Percentiles rank a stretch among this genome's conserved stretches.
Evolutionary conservation across 148 eudicot genomes (phyloP).

Genomic region (Chenopodium quinoa): DNA sequence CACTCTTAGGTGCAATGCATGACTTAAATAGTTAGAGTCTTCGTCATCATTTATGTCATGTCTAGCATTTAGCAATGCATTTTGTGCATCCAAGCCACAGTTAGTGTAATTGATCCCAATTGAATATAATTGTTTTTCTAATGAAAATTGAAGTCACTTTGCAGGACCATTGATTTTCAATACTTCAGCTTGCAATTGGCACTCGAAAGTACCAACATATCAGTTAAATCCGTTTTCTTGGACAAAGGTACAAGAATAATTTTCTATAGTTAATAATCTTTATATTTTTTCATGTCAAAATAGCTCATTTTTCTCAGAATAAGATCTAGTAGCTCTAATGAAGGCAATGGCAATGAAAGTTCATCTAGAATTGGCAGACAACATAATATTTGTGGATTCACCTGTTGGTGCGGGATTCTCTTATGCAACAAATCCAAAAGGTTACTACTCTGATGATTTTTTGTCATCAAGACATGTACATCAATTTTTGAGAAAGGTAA

Average conservation of each 20-base stretch:
- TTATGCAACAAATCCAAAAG: constrained; percentile 43
- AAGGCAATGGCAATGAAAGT: no score
- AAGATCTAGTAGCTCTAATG: no score
- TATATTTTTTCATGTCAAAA: not conserved
- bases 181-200: constrained; percentile 18
- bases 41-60: no score
- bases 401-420: constrained; percentile 80
- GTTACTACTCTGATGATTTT: constrained; percentile 41
- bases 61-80: no score
- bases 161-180: constrained; percentile 51
- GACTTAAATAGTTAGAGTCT: no score
- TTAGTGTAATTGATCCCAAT: no score
- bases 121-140: not conserved
- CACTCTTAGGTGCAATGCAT: no score
- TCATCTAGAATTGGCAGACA: not conserved
- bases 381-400: constrained; percentile 56
- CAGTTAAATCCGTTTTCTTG: constrained; percentile 34
- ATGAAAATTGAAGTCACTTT: not conserved
- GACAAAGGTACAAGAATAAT: constrained; percentile 28
- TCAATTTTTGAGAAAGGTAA: constrained; percentile 56
- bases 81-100: no score
- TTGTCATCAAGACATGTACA: constrained; percentile 32
- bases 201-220: constrained; percentile 24
- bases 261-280: not conserved
- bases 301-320: no score